These are phyloP conservation scores for Xylariaceae sp. DNA, from an alignment of 2,329 filamentous ascomycete genomes.

Conservation along the genomic window DNA sequence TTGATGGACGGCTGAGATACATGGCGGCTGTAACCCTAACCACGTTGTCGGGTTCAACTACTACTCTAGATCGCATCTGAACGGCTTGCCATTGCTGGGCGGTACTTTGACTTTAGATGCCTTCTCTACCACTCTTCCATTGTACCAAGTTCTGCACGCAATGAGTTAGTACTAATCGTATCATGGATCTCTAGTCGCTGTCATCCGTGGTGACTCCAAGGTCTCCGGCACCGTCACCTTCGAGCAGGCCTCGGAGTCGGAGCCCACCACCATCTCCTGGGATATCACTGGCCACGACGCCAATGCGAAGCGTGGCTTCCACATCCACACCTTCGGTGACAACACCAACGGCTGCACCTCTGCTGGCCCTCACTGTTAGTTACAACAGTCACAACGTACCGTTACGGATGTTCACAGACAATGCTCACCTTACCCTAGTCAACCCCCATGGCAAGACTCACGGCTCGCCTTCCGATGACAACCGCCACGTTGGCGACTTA, in stretches of 20 bases:
- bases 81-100: too few relatives aligned
- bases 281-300: constrained; percentile 88
- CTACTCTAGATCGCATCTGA: constrained; percentile 6
- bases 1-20: constrained; percentile 29
- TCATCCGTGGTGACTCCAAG: constrained; percentile 97
- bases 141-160: constrained; percentile 7
- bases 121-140: too few relatives aligned
- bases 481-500: constrained; percentile 93
- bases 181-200: constrained; percentile 64
- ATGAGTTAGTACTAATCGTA: constrained; percentile 24
- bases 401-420: not conserved
- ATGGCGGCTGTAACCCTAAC: constrained; percentile 11
- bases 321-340: constrained; percentile 98
- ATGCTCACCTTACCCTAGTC: constrained; percentile 53
- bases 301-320: constrained; percentile 96
- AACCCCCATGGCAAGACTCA: constrained; percentile 93
- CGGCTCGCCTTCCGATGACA: constrained; percentile 76
- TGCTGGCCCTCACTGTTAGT: constrained; percentile 93
- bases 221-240: constrained; percentile 91
- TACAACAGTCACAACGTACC: not conserved
- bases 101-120: too few relatives aligned
- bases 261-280: constrained; percentile 84
- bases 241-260: constrained; percentile 80
- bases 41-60: constrained; percentile 4
- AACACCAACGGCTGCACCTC: constrained; percentile 99